These are phyloP conservation scores for Penicillium rolfsii DNA, from an alignment of 2,329 filamentous ascomycete species.

Conservation along the genomic window DNA sequence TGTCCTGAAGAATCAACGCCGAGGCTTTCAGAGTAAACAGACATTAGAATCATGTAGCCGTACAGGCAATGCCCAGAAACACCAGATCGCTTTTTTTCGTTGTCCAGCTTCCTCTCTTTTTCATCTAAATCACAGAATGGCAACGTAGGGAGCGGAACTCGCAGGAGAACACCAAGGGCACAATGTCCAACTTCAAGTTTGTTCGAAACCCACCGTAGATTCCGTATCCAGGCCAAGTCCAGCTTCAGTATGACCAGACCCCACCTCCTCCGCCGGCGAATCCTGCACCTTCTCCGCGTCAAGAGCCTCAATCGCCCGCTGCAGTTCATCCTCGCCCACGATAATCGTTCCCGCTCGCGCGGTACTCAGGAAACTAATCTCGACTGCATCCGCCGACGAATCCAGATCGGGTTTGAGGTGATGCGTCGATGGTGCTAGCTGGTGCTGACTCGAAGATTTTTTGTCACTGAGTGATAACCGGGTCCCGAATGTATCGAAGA, in stretches of 20 bases:
- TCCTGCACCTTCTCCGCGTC: slow-evolving; percentile 38
- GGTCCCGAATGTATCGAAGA: slow-evolving; percentile 24
- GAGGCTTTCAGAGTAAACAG: background rate
- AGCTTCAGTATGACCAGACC: background rate
- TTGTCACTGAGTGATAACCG: slow-evolving; percentile 14
- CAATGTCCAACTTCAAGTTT: background rate
- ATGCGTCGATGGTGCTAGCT: slow-evolving; percentile 29
- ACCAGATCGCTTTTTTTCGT: background rate
- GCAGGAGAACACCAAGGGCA: background rate
- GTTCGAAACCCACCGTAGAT: background rate
- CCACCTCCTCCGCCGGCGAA: slow-evolving; percentile 6
- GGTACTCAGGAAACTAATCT: slow-evolving; percentile 90
- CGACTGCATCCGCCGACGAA: slow-evolving; percentile 54
- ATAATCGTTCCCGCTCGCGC: slow-evolving; percentile 88
- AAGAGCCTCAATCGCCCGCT: slow-evolving; percentile 73
- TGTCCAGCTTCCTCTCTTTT: background rate
- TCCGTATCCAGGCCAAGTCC: background rate
- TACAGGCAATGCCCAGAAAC: slow-evolving; percentile 5
- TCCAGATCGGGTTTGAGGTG: slow-evolving; percentile 39
- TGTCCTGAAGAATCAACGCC: background rate
- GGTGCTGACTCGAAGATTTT: slow-evolving; percentile 12
- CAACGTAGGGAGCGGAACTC: background rate
- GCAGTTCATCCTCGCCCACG: slow-evolving; percentile 72
- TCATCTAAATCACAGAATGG: background rate
- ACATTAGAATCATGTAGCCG: slow-evolving; percentile 8